Conservation (phyloP, 2,329 filamentous ascomycete species). For the Pseudopithomyces chartarum region DNA sequence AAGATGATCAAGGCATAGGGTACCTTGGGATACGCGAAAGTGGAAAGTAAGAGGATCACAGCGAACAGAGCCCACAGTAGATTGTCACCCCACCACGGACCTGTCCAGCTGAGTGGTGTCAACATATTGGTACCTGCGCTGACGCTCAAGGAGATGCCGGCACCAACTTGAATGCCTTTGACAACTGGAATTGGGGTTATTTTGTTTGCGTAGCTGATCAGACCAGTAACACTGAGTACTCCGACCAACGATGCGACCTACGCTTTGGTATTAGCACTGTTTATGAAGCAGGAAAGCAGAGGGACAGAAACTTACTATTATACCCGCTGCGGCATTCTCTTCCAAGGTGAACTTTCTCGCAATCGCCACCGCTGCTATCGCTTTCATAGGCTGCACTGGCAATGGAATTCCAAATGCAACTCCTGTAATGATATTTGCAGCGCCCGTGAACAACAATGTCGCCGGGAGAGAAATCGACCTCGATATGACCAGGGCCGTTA, state of each 20-base stretch:
- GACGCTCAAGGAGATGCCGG: conserved; percentile 80
- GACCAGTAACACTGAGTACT: conserved; percentile 76
- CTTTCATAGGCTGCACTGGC: conserved; percentile 89
- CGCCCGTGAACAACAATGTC: conserved; percentile 85
- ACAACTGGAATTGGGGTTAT: conserved; percentile 84
- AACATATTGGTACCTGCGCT: conserved; percentile 73
- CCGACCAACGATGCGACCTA: conserved; percentile 66
- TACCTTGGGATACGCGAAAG: conserved; percentile 66
- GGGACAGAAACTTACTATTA: conserved; percentile 70
- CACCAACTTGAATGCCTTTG: conserved; percentile 93
- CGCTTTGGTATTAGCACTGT: neutral
- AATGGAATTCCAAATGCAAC: conserved; percentile 83
- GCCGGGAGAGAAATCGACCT: conserved; percentile 79
- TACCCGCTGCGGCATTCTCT: conserved; percentile 80
- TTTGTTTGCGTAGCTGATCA: conserved; percentile 75
- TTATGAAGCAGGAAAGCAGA: too few species aligned
- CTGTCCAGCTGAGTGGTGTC: conserved; percentile 69
- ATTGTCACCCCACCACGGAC: conserved; percentile 74
- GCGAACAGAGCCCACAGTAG: conserved; percentile 75
- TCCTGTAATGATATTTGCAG: conserved; percentile 86
- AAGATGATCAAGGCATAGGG: conserved; percentile 82
- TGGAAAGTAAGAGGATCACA: conserved; percentile 72
- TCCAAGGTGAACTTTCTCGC: conserved; percentile 67
- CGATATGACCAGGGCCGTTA: conserved; percentile 81
- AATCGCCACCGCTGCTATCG: conserved; percentile 90